Evolutionary conservation across 441 rosid species (phyloP), one percentile per base, ranked within the genome.

Genomic region (Populus trichocarpa): DNA sequence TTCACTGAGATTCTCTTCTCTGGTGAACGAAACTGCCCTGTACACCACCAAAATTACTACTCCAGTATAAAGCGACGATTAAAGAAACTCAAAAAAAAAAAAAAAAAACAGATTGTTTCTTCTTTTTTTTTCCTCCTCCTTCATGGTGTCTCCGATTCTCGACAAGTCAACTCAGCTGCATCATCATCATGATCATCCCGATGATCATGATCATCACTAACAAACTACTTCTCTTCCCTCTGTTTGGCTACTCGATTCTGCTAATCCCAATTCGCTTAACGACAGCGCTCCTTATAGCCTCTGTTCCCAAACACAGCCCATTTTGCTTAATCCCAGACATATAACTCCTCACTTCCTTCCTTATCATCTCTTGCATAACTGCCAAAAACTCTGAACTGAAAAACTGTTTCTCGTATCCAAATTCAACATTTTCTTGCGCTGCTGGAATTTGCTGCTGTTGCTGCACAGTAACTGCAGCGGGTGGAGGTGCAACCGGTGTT

Each of bases 341-440:
- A 83, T 92, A 90, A 68, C 57, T 85, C 81, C 91, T 85, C 72
- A 92, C 97, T 75, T 92, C 97, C 79, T 86, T 83, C 81, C 88
- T 83, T 50, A 90, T 85, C 97, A 90, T 90, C 65, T 89, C 93
- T 75, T 90, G 97, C 91, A 92, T 78, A 81, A 88, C 86, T n/a
- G 87, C 80, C 86, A 90, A 82, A 73, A 92, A 87, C 83, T 92
- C 93, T 2, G 84, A 71, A 42, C 76, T 89, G 76, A 90, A 90
- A 65, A 89, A 87, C 86, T 90, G 92, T 57, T 81, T 82, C 77
- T 88, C 91, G 23, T 26, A 28, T 36, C 80, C 86, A 32, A 26
- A 20, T 11, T 8, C 25, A 16, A 26, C 57, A 10, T 2, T 35
- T 11, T 70, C 59, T 10, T 38, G 35, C 7, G 10, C 68, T 11